These are phyloP conservation scores for Codiaeum variegatum DNA, from an alignment of 441 rosid species.

Conservation along the genomic window DNA sequence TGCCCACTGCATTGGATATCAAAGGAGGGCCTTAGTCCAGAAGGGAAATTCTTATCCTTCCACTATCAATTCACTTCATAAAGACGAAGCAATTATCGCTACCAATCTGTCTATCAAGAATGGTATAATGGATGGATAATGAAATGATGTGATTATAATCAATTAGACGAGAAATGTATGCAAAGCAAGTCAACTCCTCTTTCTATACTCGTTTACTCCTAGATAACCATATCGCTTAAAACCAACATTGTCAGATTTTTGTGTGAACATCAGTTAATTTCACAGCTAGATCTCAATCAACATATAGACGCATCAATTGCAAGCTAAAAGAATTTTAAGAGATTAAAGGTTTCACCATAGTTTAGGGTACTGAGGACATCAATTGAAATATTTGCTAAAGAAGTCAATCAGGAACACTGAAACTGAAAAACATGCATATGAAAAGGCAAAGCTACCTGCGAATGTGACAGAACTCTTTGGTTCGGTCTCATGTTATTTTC, in stretches of 20 bases:
- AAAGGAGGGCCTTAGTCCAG: no score
- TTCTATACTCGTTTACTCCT: neutral
- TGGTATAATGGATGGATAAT: neutral
- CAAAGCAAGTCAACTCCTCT: neutral
- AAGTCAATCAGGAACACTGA: neutral
- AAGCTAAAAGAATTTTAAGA: neutral
- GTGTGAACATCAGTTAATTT: no score
- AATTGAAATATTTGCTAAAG: neutral
- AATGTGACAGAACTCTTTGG: constrained; percentile 62
- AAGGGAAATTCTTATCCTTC: no score
- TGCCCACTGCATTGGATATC: neutral
- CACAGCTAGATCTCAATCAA: neutral
- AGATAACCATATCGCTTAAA: neutral
- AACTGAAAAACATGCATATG: neutral
- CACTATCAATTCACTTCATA: no score
- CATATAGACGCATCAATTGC: neutral
- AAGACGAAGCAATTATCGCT: no score
- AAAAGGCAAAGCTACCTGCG: constrained; percentile 51
- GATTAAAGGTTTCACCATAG: neutral
- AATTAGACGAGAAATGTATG: neutral
- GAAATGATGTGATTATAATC: neutral
- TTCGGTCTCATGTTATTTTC: constrained; percentile 46
- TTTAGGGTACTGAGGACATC: neutral
- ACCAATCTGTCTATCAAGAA: neutral
- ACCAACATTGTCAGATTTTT: neutral